Base-by-base conservation (phyloP, 1,139 yeast genomes). In the Kazachstania sp. region DNA sequence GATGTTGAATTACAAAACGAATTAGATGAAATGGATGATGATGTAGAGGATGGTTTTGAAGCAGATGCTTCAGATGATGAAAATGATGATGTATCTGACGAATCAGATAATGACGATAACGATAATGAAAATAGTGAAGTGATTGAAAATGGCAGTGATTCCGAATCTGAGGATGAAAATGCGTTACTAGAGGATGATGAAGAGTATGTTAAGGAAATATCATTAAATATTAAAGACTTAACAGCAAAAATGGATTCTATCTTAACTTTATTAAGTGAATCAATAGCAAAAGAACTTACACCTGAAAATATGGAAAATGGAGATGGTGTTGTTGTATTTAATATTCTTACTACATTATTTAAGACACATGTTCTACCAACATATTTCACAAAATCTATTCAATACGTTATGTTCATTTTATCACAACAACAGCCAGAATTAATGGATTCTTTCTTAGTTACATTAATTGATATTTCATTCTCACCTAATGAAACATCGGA, bases 1-100 rank as follows among this genome's bases (percentile, higher is more conserved):
- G 98, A 92, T 66, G 96, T 90, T n/a, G 97, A 88, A 65, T 71
- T 90, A 51, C 96, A 87, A 61, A 88, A 86, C 59, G 95, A 85
- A 58, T 68, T 86, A 52, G 95, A 86, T 55, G 95, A 86, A 54
- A 71, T 83, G 47, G 95, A 86, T 59, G 95, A 86, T 48, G 86
- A 81, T 50, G 78, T 79, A 42, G 83, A 81, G 37, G 83, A 77
- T 36, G 77, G 75, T 26, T 77, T 75, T n/a, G 77, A 85, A 59
- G 90, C 83, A 19, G 94, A 83, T 59, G 73, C 76, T 40, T 81
- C 78, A 28, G 83, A n/a, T n/a, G n/a, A 73, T 3, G 78, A 75
- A 5, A 75, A 42, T 3, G 56, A 56, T 7, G 53, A 50, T 11
- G 60, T 52, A 12, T 59, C 52, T 3, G 59, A 54, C 19, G 18